These are phyloP conservation scores for Silene uniflora DNA, from an alignment of 148 eudicot species.

Conservation along the genomic window DNA sequence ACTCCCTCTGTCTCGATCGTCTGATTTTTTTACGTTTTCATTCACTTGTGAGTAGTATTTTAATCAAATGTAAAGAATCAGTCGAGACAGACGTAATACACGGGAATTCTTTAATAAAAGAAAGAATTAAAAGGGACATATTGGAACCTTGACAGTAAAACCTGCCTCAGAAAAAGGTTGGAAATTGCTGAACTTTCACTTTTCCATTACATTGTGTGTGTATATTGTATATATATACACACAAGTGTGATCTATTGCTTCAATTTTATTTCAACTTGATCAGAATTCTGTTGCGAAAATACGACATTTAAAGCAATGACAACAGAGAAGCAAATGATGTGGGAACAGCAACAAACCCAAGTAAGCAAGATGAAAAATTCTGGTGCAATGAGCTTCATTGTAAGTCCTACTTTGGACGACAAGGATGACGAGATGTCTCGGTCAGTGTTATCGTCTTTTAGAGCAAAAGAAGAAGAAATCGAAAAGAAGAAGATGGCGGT, in stretches of 20 bases:
- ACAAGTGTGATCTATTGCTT: conserved; percentile 10
- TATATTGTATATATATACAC: too few relatives aligned
- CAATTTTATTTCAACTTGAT: background rate
- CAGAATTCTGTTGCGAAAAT: too few relatives aligned
- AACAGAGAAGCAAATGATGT: background rate
- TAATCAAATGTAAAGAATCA: too few relatives aligned
- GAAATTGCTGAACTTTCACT: conserved; percentile 11
- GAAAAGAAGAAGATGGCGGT: conserved; percentile 75
- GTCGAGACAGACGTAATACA: too few relatives aligned
- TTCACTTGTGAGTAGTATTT: too few relatives aligned
- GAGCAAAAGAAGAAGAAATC: conserved; percentile 88
- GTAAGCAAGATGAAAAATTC: conserved; percentile 44
- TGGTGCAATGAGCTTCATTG: conserved; percentile 39
- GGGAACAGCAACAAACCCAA: conserved; percentile 29
- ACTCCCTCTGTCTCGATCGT: too few relatives aligned
- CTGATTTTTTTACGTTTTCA: too few relatives aligned
- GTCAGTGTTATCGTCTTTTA: conserved; percentile 57
- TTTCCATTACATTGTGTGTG: conserved; percentile 20
- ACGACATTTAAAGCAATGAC: conserved; percentile 25
- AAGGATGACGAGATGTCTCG: conserved; percentile 67
- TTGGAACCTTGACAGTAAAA: conserved; percentile 10
- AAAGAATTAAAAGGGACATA: too few relatives aligned
- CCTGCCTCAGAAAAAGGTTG: conserved; percentile 25
- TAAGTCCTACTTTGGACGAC: conserved; percentile 42
- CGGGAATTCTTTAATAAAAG: too few relatives aligned